Percentiles rank a stretch among this genome's conserved stretches.
Conservation (phyloP, 768 basidiomycete species). For the Serendipita sp. region DNA sequence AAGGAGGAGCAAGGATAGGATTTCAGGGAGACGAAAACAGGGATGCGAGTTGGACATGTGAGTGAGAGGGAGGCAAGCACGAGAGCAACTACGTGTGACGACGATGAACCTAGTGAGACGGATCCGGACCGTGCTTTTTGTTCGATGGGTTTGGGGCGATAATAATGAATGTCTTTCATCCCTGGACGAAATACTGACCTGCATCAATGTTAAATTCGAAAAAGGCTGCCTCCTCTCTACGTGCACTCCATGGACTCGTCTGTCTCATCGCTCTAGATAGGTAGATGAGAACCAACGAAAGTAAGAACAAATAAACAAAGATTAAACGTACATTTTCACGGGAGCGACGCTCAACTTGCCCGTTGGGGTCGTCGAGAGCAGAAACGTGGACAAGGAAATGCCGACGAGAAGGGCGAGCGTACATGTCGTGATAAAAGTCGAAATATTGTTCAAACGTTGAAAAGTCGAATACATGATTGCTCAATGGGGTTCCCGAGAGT, state of each 20-base stretch:
- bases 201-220: slow-evolving; percentile 68
- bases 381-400: slow-evolving; percentile 57
- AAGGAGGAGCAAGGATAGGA: too few species aligned
- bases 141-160: neutral
- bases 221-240: slow-evolving; percentile 60
- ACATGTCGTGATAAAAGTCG: slow-evolving; percentile 57
- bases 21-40: too few species aligned
- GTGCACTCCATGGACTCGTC: slow-evolving; percentile 32
- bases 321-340: slow-evolving; percentile 50
- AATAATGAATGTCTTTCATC: neutral
- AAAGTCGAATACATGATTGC: neutral
- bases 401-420: slow-evolving; percentile 51
- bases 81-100: neutral
- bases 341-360: slow-evolving; percentile 42
- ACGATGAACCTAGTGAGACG: neutral
- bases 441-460: slow-evolving; percentile 56
- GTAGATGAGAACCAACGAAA: slow-evolving; percentile 16
- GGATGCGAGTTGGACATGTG: too few species aligned
- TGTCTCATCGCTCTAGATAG: slow-evolving; percentile 8
- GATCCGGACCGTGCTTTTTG: neutral
- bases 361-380: slow-evolving; percentile 38
- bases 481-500: neutral
- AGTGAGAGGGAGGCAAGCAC: too few species aligned
- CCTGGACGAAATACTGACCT: slow-evolving; percentile 29
- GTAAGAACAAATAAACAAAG: neutral